phyloP scores from a whole-genome alignment of 2,329 filamentous ascomycete species.

The Trichocomaceae sp. region DNA sequence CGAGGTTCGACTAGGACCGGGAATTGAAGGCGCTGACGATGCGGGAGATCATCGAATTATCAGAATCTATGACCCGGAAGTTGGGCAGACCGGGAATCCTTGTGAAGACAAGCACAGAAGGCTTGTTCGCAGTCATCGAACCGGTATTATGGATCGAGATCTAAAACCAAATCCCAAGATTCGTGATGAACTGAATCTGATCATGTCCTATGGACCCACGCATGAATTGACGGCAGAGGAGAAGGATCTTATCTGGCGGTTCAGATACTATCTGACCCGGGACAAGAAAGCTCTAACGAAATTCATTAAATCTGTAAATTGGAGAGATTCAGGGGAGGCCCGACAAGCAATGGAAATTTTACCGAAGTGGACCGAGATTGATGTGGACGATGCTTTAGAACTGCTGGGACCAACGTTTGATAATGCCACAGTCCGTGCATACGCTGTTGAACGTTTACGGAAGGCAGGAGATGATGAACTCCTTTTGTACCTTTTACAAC shows the following conservation, averaged over 20 bases:
- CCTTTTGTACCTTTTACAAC: constrained; percentile 80
- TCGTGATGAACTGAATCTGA: constrained; percentile 82
- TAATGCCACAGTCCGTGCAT: constrained; percentile 79
- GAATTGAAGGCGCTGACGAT: constrained; percentile 64
- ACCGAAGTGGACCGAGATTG: constrained; percentile 91
- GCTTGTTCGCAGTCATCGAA: constrained; percentile 83
- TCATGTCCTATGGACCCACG: constrained; percentile 88
- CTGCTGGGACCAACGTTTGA: constrained; percentile 88
- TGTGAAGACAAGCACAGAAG: constrained; percentile 91
- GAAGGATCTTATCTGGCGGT: constrained; percentile 95
- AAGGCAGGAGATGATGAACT: constrained; percentile 92
- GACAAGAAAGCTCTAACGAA: constrained; percentile 93
- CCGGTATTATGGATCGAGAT: constrained; percentile 90
- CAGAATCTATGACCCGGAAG: constrained; percentile 87
- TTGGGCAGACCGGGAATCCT: constrained; percentile 82
- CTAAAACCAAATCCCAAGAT: constrained; percentile 94
- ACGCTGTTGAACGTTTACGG: constrained; percentile 83
- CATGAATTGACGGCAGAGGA: constrained; percentile 83
- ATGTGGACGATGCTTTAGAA: constrained; percentile 93
- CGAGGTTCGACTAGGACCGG: constrained; percentile 83
- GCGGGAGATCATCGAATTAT: constrained; percentile 56
- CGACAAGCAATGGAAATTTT: constrained; percentile 85
- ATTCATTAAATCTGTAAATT: constrained; percentile 96
- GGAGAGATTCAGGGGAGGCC: constrained; percentile 77
- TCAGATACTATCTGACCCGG: constrained; percentile 84